A percentile compares a stretch with the other conserved stretches of the same genome.
These are phyloP conservation scores for Lathyrus tuberosus DNA, from an alignment of 306 rosid species.

Conservation along the genomic window DNA sequence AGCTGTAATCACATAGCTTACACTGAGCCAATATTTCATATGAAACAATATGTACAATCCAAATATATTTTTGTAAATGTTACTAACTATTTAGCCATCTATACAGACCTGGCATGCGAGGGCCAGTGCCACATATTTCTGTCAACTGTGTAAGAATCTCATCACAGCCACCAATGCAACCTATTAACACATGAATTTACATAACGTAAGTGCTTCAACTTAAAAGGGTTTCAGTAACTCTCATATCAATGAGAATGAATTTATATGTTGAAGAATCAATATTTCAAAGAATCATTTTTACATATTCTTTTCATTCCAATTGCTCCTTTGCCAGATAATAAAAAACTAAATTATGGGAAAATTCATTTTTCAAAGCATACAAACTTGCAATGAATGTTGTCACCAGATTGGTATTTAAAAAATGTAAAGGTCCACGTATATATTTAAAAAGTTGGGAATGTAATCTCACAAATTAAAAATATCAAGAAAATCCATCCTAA, in stretches of 20 bases:
- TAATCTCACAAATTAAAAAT: constrained; percentile 11
- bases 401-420: constrained; percentile 2
- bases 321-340: constrained; percentile 2
- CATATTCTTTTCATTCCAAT: constrained; percentile 12
- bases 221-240: constrained; percentile 29
- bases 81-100: constrained; percentile 31
- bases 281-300: constrained; percentile 10
- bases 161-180: constrained; percentile 90
- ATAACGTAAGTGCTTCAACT: constrained; percentile 35
- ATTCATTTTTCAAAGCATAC: constrained; percentile 3
- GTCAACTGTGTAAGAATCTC: constrained; percentile 63
- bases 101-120: constrained; percentile 64
- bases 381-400: constrained; percentile 1
- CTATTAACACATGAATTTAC: constrained; percentile 45
- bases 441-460: background rate
- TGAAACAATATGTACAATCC: constrained; percentile 29
- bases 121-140: constrained; percentile 79
- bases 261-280: constrained; percentile 24
- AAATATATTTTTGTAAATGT: constrained; percentile 15
- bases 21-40: constrained; percentile 28
- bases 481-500: constrained; percentile 27
- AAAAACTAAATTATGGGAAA: constrained; percentile 18
- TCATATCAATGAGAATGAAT: constrained; percentile 21
- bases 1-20: background rate
- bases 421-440: constrained; percentile 19